Conservation (phyloP, 2,329 filamentous ascomycete species). For the Phialophora verrucosa region DNA sequence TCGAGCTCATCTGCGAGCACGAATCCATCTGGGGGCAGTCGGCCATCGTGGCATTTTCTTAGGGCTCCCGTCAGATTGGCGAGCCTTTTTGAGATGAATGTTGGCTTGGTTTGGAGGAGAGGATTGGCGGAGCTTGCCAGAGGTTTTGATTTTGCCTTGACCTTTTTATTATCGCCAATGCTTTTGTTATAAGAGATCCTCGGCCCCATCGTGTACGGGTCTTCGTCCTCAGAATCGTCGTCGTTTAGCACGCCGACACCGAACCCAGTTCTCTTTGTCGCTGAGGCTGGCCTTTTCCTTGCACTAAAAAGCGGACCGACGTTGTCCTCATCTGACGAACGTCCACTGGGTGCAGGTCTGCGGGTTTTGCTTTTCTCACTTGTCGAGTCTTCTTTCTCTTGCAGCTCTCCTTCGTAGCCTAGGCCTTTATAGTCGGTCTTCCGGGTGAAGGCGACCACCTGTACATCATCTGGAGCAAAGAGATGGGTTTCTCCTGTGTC, state of each 20-base stretch:
- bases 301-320: conserved; percentile 44
- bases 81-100: conserved; percentile 74
- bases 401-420: conserved; percentile 52
- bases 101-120: conserved; percentile 67
- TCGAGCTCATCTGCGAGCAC: conserved; percentile 65
- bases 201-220: conserved; percentile 90
- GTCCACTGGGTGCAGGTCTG: not conserved
- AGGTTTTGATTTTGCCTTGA: conserved; percentile 64
- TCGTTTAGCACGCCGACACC: conserved; percentile 91
- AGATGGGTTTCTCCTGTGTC: conserved; percentile 64
- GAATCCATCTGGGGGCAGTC: conserved; percentile 52
- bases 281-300: conserved; percentile 47
- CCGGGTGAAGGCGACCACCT: conserved; percentile 60
- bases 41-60: conserved; percentile 81
- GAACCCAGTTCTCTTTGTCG: conserved; percentile 70
- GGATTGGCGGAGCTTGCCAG: conserved; percentile 65
- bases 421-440: conserved; percentile 56
- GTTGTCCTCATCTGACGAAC: conserved; percentile 32
- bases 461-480: conserved; percentile 83
- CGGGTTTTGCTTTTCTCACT: not conserved
- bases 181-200: conserved; percentile 84
- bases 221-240: conserved; percentile 91
- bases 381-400: conserved; percentile 21
- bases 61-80: conserved; percentile 53
- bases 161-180: conserved; percentile 81